Conservation (phyloP, 1,139 yeast genomes). For the Zhuliangozyma parablackwelliae region DNA sequence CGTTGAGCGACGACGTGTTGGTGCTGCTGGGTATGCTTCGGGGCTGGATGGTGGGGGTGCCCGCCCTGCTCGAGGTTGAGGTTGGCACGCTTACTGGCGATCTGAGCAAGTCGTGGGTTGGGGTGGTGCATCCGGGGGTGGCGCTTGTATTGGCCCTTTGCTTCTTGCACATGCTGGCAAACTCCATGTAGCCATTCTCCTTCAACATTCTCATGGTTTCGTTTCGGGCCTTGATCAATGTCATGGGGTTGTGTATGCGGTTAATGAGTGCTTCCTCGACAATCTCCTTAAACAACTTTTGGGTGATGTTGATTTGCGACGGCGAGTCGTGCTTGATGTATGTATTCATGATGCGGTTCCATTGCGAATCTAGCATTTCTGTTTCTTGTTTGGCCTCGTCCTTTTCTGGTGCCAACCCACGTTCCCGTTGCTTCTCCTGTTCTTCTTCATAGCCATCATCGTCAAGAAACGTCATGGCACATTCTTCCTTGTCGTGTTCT, state of each 20-base stretch:
- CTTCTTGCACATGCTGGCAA: constrained; percentile 8
- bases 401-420: constrained; percentile 7
- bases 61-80: no score
- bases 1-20: constrained; percentile 1
- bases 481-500: constrained; percentile 1
- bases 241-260: constrained; percentile 33
- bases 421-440: background rate
- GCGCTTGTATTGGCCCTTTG: background rate
- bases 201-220: constrained; percentile 40
- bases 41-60: constrained; percentile 1
- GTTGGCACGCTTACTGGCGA: background rate
- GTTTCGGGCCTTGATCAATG: constrained; percentile 37
- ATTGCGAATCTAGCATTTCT: constrained; percentile 18
- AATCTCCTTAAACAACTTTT: constrained; percentile 27
- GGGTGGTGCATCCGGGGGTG: background rate
- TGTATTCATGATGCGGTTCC: constrained; percentile 26
- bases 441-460: constrained; percentile 3
- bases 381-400: constrained; percentile 10
- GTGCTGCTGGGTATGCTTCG: constrained; percentile 1
- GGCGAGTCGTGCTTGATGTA: constrained; percentile 35
- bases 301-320: constrained; percentile 42
- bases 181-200: constrained; percentile 38
- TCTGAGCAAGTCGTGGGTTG: background rate
- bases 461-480: background rate
- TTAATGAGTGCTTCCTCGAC: constrained; percentile 22